Evolutionary conservation across 495 filamentous ascomycete genomes (phyloP).

Genomic region (Tuber magnatum): DNA sequence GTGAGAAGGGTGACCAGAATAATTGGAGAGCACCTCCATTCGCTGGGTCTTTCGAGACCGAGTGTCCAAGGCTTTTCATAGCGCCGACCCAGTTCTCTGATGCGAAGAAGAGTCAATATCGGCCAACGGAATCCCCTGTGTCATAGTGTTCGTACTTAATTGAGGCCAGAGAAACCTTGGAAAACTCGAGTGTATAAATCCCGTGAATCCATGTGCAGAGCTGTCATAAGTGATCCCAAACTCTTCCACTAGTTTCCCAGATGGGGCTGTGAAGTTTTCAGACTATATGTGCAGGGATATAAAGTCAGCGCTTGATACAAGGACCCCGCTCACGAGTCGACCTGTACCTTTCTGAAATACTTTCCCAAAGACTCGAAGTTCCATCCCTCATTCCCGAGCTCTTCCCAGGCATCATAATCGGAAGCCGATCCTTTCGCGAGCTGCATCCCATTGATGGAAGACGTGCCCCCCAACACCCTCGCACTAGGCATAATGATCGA

Average conservation of each 20-base stretch:
- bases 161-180: conserved; percentile 49
- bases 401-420: conserved; percentile 56
- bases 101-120: conserved; percentile 5
- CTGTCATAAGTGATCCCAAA: conserved; percentile 44
- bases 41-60: conserved; percentile 46
- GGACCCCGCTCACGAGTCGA: neutral
- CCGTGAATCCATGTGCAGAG: conserved; percentile 42
- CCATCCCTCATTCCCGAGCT: conserved; percentile 59
- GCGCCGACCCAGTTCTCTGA: conserved; percentile 50
- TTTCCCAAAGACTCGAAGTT: conserved; percentile 53
- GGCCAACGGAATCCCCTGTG: conserved; percentile 6
- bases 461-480: conserved; percentile 46
- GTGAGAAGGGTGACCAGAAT: conserved; percentile 46
- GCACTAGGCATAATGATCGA: conserved; percentile 43
- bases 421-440: conserved; percentile 45
- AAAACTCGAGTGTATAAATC: conserved; percentile 50
- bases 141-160: conserved; percentile 42
- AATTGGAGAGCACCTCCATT: conserved; percentile 48
- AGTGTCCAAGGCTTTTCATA: conserved; percentile 49
- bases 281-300: conserved; percentile 27
- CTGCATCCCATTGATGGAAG: conserved; percentile 46
- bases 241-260: conserved; percentile 41
- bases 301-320: neutral
- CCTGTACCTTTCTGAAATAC: conserved; percentile 51
- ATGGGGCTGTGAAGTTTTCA: conserved; percentile 45